These are phyloP conservation scores for Cyclospora cayetanensis DNA, from an alignment of 169 alveolate species.

Conservation along the genomic window DNA sequence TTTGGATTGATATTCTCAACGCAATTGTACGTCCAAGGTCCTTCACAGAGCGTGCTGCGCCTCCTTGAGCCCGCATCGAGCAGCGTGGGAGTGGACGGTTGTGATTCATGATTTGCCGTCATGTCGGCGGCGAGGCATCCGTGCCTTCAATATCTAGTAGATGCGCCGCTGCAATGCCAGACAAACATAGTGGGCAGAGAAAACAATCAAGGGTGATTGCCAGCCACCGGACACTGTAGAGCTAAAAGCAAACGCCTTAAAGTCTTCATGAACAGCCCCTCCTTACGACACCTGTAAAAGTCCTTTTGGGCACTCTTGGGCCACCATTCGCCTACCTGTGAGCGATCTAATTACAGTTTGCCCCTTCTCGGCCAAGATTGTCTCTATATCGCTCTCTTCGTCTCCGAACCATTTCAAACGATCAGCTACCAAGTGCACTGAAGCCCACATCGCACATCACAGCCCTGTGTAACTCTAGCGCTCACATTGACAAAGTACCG, in stretches of 20 bases:
- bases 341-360: constrained; percentile 9
- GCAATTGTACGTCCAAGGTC: too few relatives aligned
- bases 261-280: background rate
- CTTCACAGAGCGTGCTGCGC: too few relatives aligned
- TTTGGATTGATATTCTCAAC: too few relatives aligned
- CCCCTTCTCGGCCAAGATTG: constrained; percentile 56
- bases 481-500: too few relatives aligned
- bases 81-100: too few relatives aligned
- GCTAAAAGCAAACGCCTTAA: background rate
- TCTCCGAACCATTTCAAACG: constrained; percentile 38
- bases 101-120: too few relatives aligned
- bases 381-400: constrained; percentile 39
- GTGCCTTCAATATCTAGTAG: background rate
- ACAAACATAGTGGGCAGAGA: background rate
- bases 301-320: background rate
- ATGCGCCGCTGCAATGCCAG: background rate
- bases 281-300: background rate
- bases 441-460: too few relatives aligned
- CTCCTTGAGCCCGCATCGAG: too few relatives aligned
- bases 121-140: too few relatives aligned
- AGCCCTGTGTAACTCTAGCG: too few relatives aligned
- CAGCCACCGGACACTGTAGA: background rate
- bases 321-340: constrained; percentile 45
- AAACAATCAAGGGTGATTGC: background rate
- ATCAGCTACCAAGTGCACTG: constrained; percentile 77